Evolutionary conservation across 192 early-diverging fungal genomes (phyloP), one percentile per base, ranked within the genome.

Genomic region (Backusella luteola): DNA sequence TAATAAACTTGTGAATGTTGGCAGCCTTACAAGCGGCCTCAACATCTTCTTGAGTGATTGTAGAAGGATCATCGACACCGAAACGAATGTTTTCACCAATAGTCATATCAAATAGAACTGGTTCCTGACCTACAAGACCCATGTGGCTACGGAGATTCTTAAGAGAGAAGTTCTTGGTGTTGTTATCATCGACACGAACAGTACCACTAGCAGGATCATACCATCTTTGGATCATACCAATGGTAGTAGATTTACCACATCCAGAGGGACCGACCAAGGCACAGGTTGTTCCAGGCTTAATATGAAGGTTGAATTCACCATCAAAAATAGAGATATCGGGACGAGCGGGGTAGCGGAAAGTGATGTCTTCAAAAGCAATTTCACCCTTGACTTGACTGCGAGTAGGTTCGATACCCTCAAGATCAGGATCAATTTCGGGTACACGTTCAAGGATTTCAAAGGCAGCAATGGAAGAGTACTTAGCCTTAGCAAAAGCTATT

Each of bases 211-310:
- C 36, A 19, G 81, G 77, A 80, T 97, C 94, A 84, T 97, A 97
- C 80, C 92, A 91, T 0, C 96, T 90, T 78, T 96, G 84, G 19
- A 91, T 76, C 67, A 91, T 81, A 44, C 78, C 84, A 38, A 90
- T 81, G 14, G 86, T 84, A 0, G 90, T 91, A 6, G 85, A 88
- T 73, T 97, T 97, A 44, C 96, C 96, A 36, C 92, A 94, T 19
- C 95, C 95, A 4, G 92, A 93, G 32, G 91, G 84, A n/a, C 96
- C 96, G 5, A 96, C 95, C 66, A 97, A 79, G 12, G 96, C 96
- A 42, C 96, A 86, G 1, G 93, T 96, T 76, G 84, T 80, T 35
- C 92, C 90, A 19, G 91, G 76, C 0, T 73, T 39, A 7, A 78
- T 84, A 8, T 71, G 71, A 29, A 90, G 67, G 21, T 79, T 79